Evolutionary conservation across 805 yeast genomes (phyloP).

Genomic region (Naumovozyma castellii): DNA sequence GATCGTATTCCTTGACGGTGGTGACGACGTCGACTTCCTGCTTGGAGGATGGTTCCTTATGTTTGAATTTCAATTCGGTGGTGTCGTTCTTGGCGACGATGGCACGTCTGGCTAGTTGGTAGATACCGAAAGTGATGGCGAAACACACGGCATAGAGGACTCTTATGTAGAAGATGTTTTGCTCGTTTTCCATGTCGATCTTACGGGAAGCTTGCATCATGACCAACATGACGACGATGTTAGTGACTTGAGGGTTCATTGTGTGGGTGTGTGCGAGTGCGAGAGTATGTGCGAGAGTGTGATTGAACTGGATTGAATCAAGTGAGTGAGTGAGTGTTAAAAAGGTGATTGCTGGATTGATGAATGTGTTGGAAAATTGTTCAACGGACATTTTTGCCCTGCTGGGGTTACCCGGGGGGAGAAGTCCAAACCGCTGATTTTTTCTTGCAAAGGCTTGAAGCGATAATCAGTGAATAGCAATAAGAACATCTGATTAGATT

Average conservation of each 20-base stretch:
- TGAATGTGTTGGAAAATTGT: too few relatives aligned
- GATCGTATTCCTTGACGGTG: slow-evolving; percentile 88
- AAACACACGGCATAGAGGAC: slow-evolving; percentile 60
- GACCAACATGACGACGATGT: slow-evolving; percentile 82
- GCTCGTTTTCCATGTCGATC: slow-evolving; percentile 81
- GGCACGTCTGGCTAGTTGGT: slow-evolving; percentile 49
- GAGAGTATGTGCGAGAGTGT: neutral
- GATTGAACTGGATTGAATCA: too few relatives aligned
- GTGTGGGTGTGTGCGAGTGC: slow-evolving; percentile 2
- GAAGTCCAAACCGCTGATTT: too few relatives aligned
- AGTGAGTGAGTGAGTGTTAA: too few relatives aligned
- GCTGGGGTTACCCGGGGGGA: too few relatives aligned
- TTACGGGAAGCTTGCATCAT: slow-evolving; percentile 93
- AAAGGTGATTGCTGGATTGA: too few relatives aligned
- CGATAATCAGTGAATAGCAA: too few relatives aligned
- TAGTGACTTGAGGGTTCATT: slow-evolving; percentile 84
- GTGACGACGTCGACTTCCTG: slow-evolving; percentile 39
- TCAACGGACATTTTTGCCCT: too few relatives aligned
- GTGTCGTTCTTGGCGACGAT: slow-evolving; percentile 75
- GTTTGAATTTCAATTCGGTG: slow-evolving; percentile 59
- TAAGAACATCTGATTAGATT: too few relatives aligned
- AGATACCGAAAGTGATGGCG: slow-evolving; percentile 51
- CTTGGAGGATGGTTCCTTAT: neutral
- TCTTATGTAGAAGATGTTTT: slow-evolving; percentile 65
- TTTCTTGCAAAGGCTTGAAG: too few relatives aligned